Evolutionary conservation across 768 basidiomycete genomes (phyloP).

Genomic region (Amanita thiersii): DNA sequence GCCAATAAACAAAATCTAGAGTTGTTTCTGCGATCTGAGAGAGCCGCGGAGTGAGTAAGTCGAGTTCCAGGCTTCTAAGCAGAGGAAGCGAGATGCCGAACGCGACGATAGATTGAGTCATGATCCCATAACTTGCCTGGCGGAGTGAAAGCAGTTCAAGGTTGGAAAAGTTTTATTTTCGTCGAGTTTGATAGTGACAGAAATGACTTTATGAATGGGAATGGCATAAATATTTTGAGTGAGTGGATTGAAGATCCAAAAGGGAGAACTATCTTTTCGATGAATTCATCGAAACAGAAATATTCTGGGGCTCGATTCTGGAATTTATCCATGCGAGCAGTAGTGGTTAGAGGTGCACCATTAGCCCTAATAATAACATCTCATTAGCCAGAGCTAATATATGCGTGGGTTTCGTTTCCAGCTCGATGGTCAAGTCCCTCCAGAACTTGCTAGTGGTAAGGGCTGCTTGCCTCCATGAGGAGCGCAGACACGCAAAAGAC

Average conservation of each 20-base stretch:
- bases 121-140: background rate
- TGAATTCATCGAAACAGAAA: background rate
- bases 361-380: background rate
- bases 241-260: background rate
- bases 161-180: background rate
- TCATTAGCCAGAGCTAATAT: background rate
- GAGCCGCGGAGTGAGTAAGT: background rate
- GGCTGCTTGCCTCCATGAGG: background rate
- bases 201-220: background rate
- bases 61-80: background rate
- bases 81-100: background rate
- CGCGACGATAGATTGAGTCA: background rate
- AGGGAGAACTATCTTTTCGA: background rate
- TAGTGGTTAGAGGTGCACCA: background rate
- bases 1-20: background rate
- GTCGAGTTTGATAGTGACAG: background rate
- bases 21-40: background rate
- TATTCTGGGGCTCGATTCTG: background rate
- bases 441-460: background rate
- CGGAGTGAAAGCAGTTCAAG: background rate
- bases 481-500: background rate
- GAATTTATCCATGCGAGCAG: background rate
- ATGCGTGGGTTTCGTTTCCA: background rate
- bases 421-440: background rate
- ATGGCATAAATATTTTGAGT: background rate